A percentile compares a stretch with the other conserved stretches of the same genome.
Evolutionary conservation across 2,329 filamentous ascomycete species (phyloP).

Genomic region (Pseudocercospora fijiensis): DNA sequence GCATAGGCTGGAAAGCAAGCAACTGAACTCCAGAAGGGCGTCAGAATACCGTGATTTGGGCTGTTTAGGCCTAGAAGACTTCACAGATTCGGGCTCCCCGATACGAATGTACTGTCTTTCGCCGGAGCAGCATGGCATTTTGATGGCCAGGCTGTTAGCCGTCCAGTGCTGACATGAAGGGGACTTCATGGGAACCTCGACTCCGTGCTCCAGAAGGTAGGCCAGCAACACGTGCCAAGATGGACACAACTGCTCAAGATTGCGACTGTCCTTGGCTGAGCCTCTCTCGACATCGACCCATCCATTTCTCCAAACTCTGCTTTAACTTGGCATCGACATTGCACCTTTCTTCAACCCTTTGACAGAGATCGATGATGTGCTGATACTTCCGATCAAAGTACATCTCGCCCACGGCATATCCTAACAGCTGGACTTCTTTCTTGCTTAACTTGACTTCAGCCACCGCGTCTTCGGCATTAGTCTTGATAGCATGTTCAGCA

Average conservation of each 20-base stretch:
- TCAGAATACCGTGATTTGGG: too few species aligned
- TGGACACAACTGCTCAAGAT: neutral
- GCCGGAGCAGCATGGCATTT: too few species aligned
- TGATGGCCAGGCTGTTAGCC: too few species aligned
- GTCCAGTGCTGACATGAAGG: too few species aligned
- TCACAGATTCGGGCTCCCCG: too few species aligned
- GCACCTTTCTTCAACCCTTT: conserved; percentile 26
- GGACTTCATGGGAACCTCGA: too few species aligned
- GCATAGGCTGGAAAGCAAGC: too few species aligned
- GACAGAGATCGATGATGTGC: conserved; percentile 36
- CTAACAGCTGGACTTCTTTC: conserved; percentile 40
- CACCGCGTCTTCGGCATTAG: neutral
- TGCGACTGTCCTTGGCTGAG: neutral
- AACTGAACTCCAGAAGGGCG: too few species aligned
- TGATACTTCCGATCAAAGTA: conserved; percentile 59
- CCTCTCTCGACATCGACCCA: conserved; percentile 7
- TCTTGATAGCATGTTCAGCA: neutral
- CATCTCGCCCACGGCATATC: conserved; percentile 59
- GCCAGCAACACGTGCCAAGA: neutral
- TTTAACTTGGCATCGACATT: conserved; percentile 28
- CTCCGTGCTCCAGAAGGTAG: neutral
- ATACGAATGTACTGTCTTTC: too few species aligned
- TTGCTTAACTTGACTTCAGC: conserved; percentile 31
- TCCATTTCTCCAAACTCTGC: conserved; percentile 31
- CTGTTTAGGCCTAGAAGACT: too few species aligned